Evolutionary conservation across 2,329 filamentous ascomycete species (phyloP).

Genomic region (Xylaria arbuscula): DNA sequence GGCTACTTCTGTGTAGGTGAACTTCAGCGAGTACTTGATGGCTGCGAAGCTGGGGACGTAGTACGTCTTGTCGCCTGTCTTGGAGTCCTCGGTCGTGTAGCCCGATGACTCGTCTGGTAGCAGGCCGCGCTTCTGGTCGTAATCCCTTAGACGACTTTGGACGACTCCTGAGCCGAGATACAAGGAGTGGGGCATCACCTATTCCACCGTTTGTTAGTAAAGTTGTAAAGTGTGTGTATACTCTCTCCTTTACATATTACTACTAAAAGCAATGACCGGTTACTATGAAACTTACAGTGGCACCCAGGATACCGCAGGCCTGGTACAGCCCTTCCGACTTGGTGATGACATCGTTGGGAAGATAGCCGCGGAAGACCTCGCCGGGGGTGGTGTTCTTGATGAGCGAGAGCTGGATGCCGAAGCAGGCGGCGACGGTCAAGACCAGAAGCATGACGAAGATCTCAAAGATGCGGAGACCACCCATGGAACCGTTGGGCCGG

Average conservation of each 20-base stretch:
- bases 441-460: constrained; percentile 71
- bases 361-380: constrained; percentile 72
- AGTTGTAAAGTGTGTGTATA: not conserved
- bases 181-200: constrained; percentile 59
- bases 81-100: constrained; percentile 43
- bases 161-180: constrained; percentile 77
- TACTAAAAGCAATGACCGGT: not conserved
- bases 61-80: constrained; percentile 58
- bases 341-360: constrained; percentile 69
- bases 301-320: constrained; percentile 80
- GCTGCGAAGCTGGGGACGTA: constrained; percentile 78
- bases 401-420: constrained; percentile 74
- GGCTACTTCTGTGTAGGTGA: constrained; percentile 76
- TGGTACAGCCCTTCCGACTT: constrained; percentile 72
- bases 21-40: constrained; percentile 79
- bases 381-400: constrained; percentile 66
- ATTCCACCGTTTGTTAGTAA: constrained; percentile 28
- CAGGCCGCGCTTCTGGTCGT: constrained; percentile 68
- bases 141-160: constrained; percentile 72
- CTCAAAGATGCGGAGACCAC: constrained; percentile 71
- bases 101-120: constrained; percentile 51
- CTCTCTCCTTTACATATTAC: not conserved
- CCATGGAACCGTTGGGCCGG: constrained; percentile 67
- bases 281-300: constrained; percentile 61
- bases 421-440: constrained; percentile 75